Evolutionary conservation across 768 basidiomycete species (phyloP), one percentile per base, ranked within the genome.

Genomic region (Saitozyma podzolica): DNA sequence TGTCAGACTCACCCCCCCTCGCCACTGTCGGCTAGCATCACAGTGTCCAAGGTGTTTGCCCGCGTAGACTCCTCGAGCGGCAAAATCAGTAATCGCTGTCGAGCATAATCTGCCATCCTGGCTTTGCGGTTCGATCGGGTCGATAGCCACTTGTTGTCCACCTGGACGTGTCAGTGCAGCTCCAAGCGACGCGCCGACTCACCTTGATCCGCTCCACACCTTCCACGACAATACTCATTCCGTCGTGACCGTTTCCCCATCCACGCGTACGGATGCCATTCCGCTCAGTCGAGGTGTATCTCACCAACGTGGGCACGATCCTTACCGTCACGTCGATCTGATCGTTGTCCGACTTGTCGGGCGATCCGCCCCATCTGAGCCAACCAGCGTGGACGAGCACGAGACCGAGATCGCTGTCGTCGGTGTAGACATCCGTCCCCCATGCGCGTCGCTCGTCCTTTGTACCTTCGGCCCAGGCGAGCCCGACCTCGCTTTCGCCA

Each of bases 241-340:
- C 82, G 59, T 82, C 82, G 63, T 83, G 82, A 6, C 79, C 78
- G 65, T 82, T 82, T 0, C 82, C 82, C 82, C 82, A 83, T 11
- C 70, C 71, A 47, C 81, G 62, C 47, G 79, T 80, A 56, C 59
- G 66, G 9, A 82, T 50, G 2, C 81, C 81, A 48, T 76, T 72
- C 29, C 78, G 43, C 57, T 80, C 73, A 5, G 77, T 69, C 8
- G 78, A 77, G 9, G 78, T 68, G 63, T 82, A 83, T 40, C 78
- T 58, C 0, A 82, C 62, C 20, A 83, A 61, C 53, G 72, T 61
- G 9, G 81, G 81, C 4, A 77, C 76, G 39, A 82, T 69, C 8
- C 81, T 56, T 5, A 83, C 57, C 40, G 57, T 76, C 5, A 82
- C 79, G 8, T 61, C 42, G 37, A 80, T 54, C 6, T 67, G 50